phyloP scores from a whole-genome alignment of 345 rosid species.

The Lepidium aucheri region DNA sequence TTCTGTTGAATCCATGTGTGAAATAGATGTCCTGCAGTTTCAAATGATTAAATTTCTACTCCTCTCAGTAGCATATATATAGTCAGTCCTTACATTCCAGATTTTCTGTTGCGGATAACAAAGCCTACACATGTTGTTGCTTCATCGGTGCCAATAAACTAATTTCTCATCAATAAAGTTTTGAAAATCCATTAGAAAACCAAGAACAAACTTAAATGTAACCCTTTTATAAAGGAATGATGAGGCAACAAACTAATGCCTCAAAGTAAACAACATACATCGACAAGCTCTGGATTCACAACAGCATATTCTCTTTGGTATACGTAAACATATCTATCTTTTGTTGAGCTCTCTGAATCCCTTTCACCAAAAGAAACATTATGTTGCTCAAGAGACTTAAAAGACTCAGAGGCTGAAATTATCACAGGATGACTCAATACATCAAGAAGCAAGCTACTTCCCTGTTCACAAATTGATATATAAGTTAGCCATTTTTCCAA shows the following conservation, averaged over 20 bases:
- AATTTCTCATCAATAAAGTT: conserved; percentile 4
- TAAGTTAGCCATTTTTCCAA: not conserved
- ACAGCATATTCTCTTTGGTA: conserved; percentile 83
- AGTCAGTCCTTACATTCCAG: conserved; percentile 53
- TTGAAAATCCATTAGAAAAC: not conserved
- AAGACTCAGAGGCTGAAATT: conserved; percentile 38
- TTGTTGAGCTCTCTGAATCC: conserved; percentile 13
- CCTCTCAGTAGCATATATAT: not conserved
- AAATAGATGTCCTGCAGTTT: conserved; percentile 64
- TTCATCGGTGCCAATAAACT: conserved; percentile 82
- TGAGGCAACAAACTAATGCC: too few species aligned
- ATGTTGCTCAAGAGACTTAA: conserved; percentile 42
- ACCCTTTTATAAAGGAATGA: too few species aligned
- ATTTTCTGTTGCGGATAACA: conserved; percentile 57
- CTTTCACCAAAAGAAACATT: conserved; percentile 24
- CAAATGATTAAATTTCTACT: not conserved
- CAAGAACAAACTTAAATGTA: not conserved
- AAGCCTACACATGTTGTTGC: conserved; percentile 85
- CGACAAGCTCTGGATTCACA: conserved; percentile 56
- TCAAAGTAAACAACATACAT: conserved; percentile 58
- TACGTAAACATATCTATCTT: conserved; percentile 45
- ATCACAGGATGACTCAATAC: conserved; percentile 58
- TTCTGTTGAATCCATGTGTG: conserved; percentile 71
- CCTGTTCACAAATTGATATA: conserved; percentile 31
- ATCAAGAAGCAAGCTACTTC: conserved; percentile 29